phyloP scores from a whole-genome alignment of 2,329 filamentous ascomycete species.

The Sporothrix luriei region DNA sequence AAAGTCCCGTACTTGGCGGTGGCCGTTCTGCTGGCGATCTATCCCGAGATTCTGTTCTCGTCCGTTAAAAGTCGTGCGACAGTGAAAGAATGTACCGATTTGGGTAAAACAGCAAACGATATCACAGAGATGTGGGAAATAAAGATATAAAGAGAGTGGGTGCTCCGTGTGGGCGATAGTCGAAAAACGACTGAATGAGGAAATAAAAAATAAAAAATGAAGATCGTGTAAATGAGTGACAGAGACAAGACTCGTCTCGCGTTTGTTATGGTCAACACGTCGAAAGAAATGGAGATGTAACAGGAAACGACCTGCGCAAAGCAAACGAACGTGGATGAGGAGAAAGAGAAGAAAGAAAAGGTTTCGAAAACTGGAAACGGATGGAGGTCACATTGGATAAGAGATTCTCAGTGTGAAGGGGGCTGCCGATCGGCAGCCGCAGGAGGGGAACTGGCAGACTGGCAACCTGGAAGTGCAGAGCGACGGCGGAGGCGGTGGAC shows the following conservation, averaged over 20 bases:
- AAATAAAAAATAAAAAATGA: not conserved
- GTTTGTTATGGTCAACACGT: conserved; percentile 13
- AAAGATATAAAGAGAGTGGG: not conserved
- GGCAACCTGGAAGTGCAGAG: conserved; percentile 9
- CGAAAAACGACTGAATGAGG: not conserved
- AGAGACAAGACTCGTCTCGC: conserved; percentile 36
- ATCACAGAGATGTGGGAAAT: not conserved
- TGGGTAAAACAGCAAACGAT: not conserved
- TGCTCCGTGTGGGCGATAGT: not conserved
- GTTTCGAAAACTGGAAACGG: conserved; percentile 13
- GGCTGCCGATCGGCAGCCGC: not conserved
- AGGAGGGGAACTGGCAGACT: not conserved
- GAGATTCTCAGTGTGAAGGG: conserved; percentile 5
- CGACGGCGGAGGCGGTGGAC: conserved; percentile 1
- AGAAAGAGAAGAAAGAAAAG: conserved; percentile 21
- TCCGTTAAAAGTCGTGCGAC: conserved; percentile 4
- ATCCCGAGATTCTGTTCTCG: not conserved
- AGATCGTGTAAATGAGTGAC: conserved; percentile 13
- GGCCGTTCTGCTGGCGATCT: not conserved
- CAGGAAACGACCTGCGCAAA: conserved; percentile 28
- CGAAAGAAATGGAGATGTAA: conserved; percentile 26
- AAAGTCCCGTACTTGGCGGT: conserved; percentile 26
- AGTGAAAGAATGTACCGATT: conserved; percentile 18
- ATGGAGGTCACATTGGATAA: conserved; percentile 16
- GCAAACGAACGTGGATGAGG: conserved; percentile 23